Percentiles rank a stretch among this genome's conserved stretches.
These are phyloP conservation scores for Diatrype stigma DNA, from an alignment of 2,329 filamentous ascomycete species.

Conservation along the genomic window DNA sequence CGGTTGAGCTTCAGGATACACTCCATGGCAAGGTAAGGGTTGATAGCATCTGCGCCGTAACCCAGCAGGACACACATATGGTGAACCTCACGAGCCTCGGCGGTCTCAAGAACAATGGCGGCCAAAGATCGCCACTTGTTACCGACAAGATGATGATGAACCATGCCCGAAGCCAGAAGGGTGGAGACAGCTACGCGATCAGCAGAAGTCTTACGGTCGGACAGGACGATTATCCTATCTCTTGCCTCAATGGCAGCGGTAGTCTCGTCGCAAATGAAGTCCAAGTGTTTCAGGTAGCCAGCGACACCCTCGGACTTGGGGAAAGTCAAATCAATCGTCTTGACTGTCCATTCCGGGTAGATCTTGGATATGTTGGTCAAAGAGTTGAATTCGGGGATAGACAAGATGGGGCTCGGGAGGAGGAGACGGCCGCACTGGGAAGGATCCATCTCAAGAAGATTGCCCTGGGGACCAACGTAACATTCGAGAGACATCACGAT, in stretches of 20 bases:
- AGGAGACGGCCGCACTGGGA: constrained; percentile 83
- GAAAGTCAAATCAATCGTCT: constrained; percentile 89
- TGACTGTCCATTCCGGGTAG: constrained; percentile 79
- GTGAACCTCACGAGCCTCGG: constrained; percentile 93
- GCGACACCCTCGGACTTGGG: constrained; percentile 76
- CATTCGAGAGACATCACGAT: constrained; percentile 98
- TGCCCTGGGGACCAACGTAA: constrained; percentile 93
- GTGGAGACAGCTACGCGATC: constrained; percentile 83
- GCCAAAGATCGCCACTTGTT: constrained; percentile 93
- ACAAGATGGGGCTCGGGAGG: constrained; percentile 83
- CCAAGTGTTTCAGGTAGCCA: constrained; percentile 83
- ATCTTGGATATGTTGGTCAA: constrained; percentile 71
- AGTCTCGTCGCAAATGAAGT: constrained; percentile 80
- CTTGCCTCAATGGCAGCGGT: constrained; percentile 78
- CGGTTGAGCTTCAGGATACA: constrained; percentile 96
- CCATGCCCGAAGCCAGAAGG: constrained; percentile 83
- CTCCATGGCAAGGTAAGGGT: constrained; percentile 93
- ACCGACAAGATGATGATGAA: constrained; percentile 90
- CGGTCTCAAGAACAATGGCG: constrained; percentile 85
- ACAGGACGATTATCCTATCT: constrained; percentile 83
- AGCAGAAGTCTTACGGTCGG: constrained; percentile 78
- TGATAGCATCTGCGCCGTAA: constrained; percentile 90
- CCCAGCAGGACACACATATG: constrained; percentile 98
- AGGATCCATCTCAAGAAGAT: constrained; percentile 87
- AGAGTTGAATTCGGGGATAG: constrained; percentile 85